Evolutionary conservation across 176 grass and related monocot genomes (phyloP).

Genomic region (Saccharum officinarum): DNA sequence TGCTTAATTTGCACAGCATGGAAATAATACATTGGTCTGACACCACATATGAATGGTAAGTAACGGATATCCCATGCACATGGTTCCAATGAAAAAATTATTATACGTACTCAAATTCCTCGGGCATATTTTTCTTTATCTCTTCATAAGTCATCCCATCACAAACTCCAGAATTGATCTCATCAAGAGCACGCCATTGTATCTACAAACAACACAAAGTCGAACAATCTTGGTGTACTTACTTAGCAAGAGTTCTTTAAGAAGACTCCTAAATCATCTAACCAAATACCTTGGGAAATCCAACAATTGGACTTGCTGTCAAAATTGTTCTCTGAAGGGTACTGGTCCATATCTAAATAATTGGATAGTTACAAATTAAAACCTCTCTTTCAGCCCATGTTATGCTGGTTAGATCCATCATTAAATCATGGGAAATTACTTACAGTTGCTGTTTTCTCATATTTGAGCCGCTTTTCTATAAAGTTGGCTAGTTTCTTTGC

Average conservation of each 20-base stretch:
- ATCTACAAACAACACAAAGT: conserved; percentile 57
- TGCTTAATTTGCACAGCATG: background rate
- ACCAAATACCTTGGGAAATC: conserved; percentile 86
- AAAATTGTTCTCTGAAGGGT: conserved; percentile 98
- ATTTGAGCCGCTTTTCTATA: conserved; percentile 90
- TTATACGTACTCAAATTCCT: conserved; percentile 87
- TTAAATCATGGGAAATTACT: conserved; percentile 39
- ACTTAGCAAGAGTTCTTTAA: conserved; percentile 23
- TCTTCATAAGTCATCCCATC: conserved; percentile 99
- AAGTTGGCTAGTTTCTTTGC: conserved; percentile 91
- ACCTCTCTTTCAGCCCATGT: conserved; percentile 22
- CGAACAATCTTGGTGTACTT: conserved; percentile 23
- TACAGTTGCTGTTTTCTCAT: conserved; percentile 91
- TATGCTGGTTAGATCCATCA: conserved; percentile 10
- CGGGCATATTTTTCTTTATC: conserved; percentile 96
- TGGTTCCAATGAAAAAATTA: conserved; percentile 30
- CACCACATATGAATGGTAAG: background rate
- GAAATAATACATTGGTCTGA: background rate
- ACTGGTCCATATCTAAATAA: conserved; percentile 94
- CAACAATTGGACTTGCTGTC: conserved; percentile 91
- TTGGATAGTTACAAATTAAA: conserved; percentile 7
- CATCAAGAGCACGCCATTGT: conserved; percentile 99
- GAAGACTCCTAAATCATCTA: conserved; percentile 2
- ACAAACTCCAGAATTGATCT: conserved; percentile 96
- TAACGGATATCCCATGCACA: background rate